These are phyloP conservation scores for Macroventuria anomochaeta DNA, from an alignment of 2,329 filamentous ascomycete species.

Conservation along the genomic window DNA sequence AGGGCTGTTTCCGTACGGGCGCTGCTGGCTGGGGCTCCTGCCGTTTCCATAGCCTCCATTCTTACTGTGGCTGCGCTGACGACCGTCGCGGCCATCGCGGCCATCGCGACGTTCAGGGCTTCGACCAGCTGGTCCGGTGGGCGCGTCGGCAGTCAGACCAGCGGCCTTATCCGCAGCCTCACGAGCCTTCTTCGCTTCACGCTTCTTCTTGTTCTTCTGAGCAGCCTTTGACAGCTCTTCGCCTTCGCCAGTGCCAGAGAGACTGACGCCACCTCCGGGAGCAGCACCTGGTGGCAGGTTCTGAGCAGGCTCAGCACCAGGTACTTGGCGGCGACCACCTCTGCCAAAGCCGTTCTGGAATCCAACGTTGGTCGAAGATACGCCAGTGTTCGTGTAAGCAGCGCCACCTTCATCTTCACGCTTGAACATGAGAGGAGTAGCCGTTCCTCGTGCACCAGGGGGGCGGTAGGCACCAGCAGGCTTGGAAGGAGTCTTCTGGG, in stretches of 20 bases:
- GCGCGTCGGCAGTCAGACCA: slow-evolving; percentile 40
- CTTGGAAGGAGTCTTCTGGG: slow-evolving; percentile 93
- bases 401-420: slow-evolving; percentile 96
- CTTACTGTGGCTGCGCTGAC: slow-evolving; percentile 60
- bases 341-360: slow-evolving; percentile 80
- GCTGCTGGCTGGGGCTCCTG: slow-evolving; percentile 43
- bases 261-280: slow-evolving; percentile 69
- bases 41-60: slow-evolving; percentile 35
- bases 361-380: slow-evolving; percentile 63
- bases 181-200: slow-evolving; percentile 88
- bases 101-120: slow-evolving; percentile 71
- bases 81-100: slow-evolving; percentile 56
- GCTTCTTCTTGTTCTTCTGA: slow-evolving; percentile 98
- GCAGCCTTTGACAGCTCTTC: slow-evolving; percentile 82
- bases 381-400: slow-evolving; percentile 82
- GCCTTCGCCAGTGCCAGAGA: slow-evolving; percentile 68
- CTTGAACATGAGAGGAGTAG: slow-evolving; percentile 93
- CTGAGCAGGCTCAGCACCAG: slow-evolving; percentile 78
- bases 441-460: slow-evolving; percentile 86
- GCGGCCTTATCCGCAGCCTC: slow-evolving; percentile 67
- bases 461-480: slow-evolving; percentile 96
- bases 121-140: slow-evolving; percentile 50
- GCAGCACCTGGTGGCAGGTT: slow-evolving; percentile 71
- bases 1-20: slow-evolving; percentile 42
- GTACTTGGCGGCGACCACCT: slow-evolving; percentile 76